A percentile compares a stretch with the other conserved stretches of the same genome.
Evolutionary conservation across 1,139 yeast species (phyloP).

Genomic region (Tardiomyces blankii): DNA sequence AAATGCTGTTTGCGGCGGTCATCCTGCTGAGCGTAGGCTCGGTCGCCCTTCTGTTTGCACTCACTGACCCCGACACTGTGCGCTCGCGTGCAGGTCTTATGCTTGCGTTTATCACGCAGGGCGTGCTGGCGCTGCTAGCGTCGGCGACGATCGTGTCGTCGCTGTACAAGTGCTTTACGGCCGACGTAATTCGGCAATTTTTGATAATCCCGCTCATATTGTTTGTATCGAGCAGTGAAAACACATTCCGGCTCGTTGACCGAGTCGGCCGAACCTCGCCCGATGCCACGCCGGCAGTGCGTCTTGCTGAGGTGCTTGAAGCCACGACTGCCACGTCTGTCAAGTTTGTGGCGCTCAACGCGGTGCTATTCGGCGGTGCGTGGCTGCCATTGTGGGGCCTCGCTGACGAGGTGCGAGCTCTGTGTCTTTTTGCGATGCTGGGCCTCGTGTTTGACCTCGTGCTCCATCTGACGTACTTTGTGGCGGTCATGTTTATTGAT

Average conservation of each 20-base stretch:
- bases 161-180: constrained; percentile 20
- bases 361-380: constrained; percentile 17
- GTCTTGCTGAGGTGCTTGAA: constrained; percentile 28
- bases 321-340: constrained; percentile 28
- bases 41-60: constrained; percentile 12
- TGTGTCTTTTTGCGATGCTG: constrained; percentile 28
- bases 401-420: constrained; percentile 26
- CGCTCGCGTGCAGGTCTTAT: constrained; percentile 51
- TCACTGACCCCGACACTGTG: constrained; percentile 32
- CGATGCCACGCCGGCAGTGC: constrained; percentile 30
- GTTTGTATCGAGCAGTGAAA: constrained; percentile 34
- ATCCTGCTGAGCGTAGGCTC: neutral
- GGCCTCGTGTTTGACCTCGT: constrained; percentile 45
- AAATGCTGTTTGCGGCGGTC: neutral
- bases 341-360: constrained; percentile 20
- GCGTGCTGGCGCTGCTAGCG: constrained; percentile 35
- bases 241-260: constrained; percentile 33
- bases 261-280: constrained; percentile 32
- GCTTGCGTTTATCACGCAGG: constrained; percentile 48
- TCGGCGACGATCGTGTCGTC: constrained; percentile 41
- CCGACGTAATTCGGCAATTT: constrained; percentile 13
- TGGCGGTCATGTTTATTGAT: constrained; percentile 58
- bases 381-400: constrained; percentile 9
- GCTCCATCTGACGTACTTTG: constrained; percentile 51
- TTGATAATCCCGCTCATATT: constrained; percentile 31